phyloP scores from a whole-genome alignment of 2,329 filamentous ascomycete species.

The Chalara sp. region DNA sequence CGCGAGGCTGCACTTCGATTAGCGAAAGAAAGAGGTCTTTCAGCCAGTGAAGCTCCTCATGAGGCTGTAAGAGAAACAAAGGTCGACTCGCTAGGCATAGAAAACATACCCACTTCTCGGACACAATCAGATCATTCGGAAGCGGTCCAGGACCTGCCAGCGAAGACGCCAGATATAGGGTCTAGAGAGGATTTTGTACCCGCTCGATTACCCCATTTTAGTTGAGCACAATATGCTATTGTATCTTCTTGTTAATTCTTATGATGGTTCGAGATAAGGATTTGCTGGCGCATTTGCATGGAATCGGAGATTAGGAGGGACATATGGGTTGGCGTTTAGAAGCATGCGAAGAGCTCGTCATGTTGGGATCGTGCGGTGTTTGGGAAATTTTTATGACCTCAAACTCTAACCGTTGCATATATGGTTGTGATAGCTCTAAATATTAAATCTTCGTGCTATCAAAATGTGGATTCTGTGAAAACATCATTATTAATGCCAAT shows the following conservation, averaged over 20 bases:
- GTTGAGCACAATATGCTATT: constrained; percentile 7
- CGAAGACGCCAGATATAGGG: not conserved
- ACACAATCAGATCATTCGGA: not conserved
- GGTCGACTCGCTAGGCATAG: constrained; percentile 4
- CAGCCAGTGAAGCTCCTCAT: constrained; percentile 26
- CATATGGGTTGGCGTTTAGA: constrained; percentile 18
- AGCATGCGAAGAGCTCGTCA: constrained; percentile 29
- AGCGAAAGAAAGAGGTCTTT: constrained; percentile 42
- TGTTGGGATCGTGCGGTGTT: constrained; percentile 10
- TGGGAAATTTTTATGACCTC: not conserved
- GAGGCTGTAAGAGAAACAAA: constrained; percentile 16
- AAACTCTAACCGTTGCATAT: not conserved
- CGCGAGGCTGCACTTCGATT: constrained; percentile 45
- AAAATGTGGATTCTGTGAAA: too few relatives aligned
- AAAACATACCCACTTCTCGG: not conserved
- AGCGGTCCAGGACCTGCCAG: constrained; percentile 1
- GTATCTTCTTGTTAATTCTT: not conserved
- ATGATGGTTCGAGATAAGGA: not conserved
- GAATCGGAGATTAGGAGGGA: not conserved
- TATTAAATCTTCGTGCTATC: too few relatives aligned
- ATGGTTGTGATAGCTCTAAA: too few relatives aligned
- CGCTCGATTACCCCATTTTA: constrained; percentile 51
- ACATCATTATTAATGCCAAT: too few relatives aligned
- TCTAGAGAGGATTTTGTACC: constrained; percentile 42
- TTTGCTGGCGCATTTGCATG: constrained; percentile 1